These are phyloP conservation scores for Tricholoma sp. DNA, from an alignment of 768 basidiomycete genomes.

Conservation along the genomic window DNA sequence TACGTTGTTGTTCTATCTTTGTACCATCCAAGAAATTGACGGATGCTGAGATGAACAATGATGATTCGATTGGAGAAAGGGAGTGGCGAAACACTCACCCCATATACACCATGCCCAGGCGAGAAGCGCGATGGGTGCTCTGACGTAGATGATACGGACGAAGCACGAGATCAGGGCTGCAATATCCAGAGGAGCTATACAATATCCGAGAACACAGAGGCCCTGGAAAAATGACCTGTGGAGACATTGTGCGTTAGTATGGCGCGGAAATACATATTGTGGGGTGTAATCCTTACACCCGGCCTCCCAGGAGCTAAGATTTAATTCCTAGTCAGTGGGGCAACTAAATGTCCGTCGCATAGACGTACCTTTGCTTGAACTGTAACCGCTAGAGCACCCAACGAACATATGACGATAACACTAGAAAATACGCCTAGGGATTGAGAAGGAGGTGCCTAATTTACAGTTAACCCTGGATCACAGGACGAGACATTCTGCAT, in stretches of 20 bases:
- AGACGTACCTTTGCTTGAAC: conserved; percentile 84
- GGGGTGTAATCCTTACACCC: conserved; percentile 53
- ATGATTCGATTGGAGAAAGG: background rate
- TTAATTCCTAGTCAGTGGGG: background rate
- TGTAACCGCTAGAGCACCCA: conserved; percentile 89
- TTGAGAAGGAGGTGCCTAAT: conserved; percentile 77
- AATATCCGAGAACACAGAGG: conserved; percentile 91
- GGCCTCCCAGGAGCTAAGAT: conserved; percentile 66
- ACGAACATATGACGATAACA: conserved; percentile 88
- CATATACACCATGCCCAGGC: conserved; percentile 97
- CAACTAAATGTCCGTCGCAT: background rate
- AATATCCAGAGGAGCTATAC: conserved; percentile 87
- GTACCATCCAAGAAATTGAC: conserved; percentile 96
- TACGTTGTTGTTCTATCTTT: conserved; percentile 85
- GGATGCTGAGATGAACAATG: conserved; percentile 50
- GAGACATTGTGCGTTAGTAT: conserved; percentile 1
- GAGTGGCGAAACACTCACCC: conserved; percentile 52
- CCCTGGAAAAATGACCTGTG: conserved; percentile 92
- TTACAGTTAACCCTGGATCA: background rate
- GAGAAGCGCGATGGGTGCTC: conserved; percentile 78
- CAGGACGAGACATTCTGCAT: background rate
- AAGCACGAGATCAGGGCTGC: conserved; percentile 87
- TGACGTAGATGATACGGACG: conserved; percentile 78
- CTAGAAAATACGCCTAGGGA: conserved; percentile 88
- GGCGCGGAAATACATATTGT: background rate